Evolutionary conservation across 805 yeast species (phyloP).

Genomic region (Ogataea allantospora): DNA sequence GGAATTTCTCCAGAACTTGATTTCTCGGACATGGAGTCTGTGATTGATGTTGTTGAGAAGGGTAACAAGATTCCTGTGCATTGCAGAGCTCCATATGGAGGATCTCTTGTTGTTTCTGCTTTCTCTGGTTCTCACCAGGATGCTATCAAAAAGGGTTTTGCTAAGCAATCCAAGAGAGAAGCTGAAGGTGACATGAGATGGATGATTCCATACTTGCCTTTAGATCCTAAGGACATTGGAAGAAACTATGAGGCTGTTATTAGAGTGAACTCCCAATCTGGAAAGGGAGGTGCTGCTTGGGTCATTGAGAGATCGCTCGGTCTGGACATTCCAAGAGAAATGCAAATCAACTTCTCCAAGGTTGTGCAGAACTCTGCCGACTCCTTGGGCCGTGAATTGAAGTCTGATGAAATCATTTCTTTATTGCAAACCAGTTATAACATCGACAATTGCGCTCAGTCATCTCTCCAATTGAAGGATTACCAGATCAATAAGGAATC

Average conservation of each 20-base stretch:
- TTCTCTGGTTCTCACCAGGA: conserved; percentile 58
- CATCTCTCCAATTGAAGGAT: conserved; percentile 39
- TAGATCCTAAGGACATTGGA: conserved; percentile 80
- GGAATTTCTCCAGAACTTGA: conserved; percentile 73
- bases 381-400: conserved; percentile 63
- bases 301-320: conserved; percentile 68
- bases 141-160: conserved; percentile 37
- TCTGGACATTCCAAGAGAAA: conserved; percentile 67
- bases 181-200: conserved; percentile 51
- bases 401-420: conserved; percentile 59
- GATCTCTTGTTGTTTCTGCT: conserved; percentile 75
- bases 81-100: conserved; percentile 79
- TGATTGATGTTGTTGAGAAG: conserved; percentile 68
- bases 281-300: conserved; percentile 89
- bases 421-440: conserved; percentile 59
- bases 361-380: conserved; percentile 68
- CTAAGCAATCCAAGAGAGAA: conserved; percentile 50
- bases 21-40: conserved; percentile 63
- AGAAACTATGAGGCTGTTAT: conserved; percentile 79
- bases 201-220: conserved; percentile 74
- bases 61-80: conserved; percentile 76
- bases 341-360: conserved; percentile 67
- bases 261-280: conserved; percentile 83
- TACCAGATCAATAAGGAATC: conserved; percentile 38
- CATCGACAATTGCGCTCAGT: conserved; percentile 37